These are phyloP conservation scores for Pyrenophora graminea DNA, from an alignment of 2,329 filamentous ascomycete genomes.

Conservation along the genomic window DNA sequence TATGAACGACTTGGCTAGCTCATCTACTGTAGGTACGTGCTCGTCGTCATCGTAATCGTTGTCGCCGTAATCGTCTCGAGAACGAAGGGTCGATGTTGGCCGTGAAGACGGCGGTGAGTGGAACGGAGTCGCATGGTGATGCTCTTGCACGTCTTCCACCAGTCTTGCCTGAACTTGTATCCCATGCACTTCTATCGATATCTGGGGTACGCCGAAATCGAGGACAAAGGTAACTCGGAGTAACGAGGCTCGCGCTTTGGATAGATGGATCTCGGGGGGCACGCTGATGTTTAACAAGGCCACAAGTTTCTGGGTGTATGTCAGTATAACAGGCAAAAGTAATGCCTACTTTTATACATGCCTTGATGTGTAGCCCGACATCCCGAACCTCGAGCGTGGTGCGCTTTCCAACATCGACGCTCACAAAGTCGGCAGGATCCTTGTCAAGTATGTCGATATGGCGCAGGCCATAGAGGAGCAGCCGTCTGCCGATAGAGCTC, in stretches of 20 bases:
- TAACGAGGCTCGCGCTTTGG: slow-evolving; percentile 73
- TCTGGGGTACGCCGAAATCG: slow-evolving; percentile 83
- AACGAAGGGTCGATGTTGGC: slow-evolving; percentile 14
- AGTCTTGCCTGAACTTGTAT: slow-evolving; percentile 66
- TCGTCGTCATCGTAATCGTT: slow-evolving; percentile 37
- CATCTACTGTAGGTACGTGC: slow-evolving; percentile 67
- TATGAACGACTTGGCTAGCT: slow-evolving; percentile 79
- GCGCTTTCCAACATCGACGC: slow-evolving; percentile 79
- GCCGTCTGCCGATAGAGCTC: slow-evolving; percentile 80
- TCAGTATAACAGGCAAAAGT: slow-evolving; percentile 18
- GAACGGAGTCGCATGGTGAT: slow-evolving; percentile 9
- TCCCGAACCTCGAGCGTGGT: slow-evolving; percentile 85
- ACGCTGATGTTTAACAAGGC: slow-evolving; percentile 67
- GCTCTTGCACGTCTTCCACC: slow-evolving; percentile 20
- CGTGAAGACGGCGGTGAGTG: slow-evolving; percentile 12
- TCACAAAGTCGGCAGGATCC: slow-evolving; percentile 83
- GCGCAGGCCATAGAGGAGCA: slow-evolving; percentile 83
- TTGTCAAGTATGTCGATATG: slow-evolving; percentile 86
- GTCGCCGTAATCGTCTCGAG: slow-evolving; percentile 21
- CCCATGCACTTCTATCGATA: slow-evolving; percentile 79
- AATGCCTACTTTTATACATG: slow-evolving; percentile 46
- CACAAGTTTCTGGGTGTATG: slow-evolving; percentile 71
- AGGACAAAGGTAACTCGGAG: slow-evolving; percentile 84
- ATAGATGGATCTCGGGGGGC: slow-evolving; percentile 71
- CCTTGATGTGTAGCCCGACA: slow-evolving; percentile 79